Evolutionary conservation across 139 green algal genomes (phyloP), one percentile per base, ranked within the genome.

Genomic region (Yamagishiella unicocca): DNA sequence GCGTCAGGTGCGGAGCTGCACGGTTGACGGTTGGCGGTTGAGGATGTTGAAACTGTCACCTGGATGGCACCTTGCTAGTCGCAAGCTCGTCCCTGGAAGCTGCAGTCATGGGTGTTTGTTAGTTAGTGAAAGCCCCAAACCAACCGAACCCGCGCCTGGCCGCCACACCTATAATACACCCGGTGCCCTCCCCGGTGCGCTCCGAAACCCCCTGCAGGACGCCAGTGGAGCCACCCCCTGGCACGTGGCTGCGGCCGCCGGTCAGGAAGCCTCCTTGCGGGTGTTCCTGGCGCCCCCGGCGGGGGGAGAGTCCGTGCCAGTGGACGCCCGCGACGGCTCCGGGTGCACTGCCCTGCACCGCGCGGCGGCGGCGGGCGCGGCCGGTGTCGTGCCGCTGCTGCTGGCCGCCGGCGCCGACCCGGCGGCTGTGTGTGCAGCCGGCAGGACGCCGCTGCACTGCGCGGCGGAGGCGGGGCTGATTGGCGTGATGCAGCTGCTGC

Each of bases 381-480:
- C 55, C 12, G 45, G 72, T 29, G 45, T 43, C 21, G 82, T 87
- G 46, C 46, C 24, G 5, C 17, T 43, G 82, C 67, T 87, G 66
- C 67, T 87, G 68, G 82, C 43, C 27, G 46, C 82, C 2, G 82
- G 82, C 10, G 33, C 42, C 33, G 43, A 70, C 21, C 42, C 46
- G 31, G 58, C 82, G 25, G 54, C 54, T 17, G 61, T 62, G 82
- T 22, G 31, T n/a, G 29, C 29, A 2, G 42, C 42, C 40, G 82
- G 82, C 6, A 29, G 43, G 50, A 82, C 54, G 33, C 82, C 82
- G 45, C 82, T 88, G 82, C 82, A 82, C 53, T 50, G 12, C 9
- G 82, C 82, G 0, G 82, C 82, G 19, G 54, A 40, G 35, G 82
- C 29, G 33, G 83, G 83, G 22, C 55, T 71, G 50, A 43, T 68